Percentiles rank a stretch among this genome's conserved stretches.
Evolutionary conservation across 345 rosid genomes (phyloP).

Genomic region (Gossypium mustelinum): DNA sequence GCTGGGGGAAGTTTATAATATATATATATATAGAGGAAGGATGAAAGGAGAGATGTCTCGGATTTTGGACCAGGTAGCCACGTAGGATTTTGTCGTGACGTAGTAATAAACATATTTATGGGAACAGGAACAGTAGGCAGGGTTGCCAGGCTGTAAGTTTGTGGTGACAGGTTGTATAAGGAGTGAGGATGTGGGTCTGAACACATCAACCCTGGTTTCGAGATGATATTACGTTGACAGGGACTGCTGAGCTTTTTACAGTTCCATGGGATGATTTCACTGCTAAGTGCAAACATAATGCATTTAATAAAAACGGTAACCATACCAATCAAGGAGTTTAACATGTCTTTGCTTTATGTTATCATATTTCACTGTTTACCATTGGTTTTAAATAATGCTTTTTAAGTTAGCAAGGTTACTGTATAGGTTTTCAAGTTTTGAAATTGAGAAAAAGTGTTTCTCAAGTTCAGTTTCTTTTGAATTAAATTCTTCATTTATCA

Average conservation of each 20-base stretch:
- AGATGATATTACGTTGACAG: conserved; percentile 32
- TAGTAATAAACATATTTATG: not conserved
- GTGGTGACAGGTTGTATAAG: conserved; percentile 48
- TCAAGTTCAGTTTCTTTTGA: too few relatives aligned
- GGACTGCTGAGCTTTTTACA: conserved; percentile 11
- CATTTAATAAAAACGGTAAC: too few relatives aligned
- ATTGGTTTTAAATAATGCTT: too few relatives aligned
- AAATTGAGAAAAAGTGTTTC: too few relatives aligned
- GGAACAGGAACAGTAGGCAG: conserved; percentile 24
- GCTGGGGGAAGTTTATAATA: conserved; percentile 10
- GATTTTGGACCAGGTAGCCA: conserved; percentile 31
- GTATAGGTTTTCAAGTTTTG: too few relatives aligned
- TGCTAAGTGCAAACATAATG: not conserved
- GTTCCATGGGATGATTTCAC: not conserved
- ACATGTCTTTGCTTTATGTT: too few relatives aligned
- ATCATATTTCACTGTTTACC: too few relatives aligned
- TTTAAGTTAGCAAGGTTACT: too few relatives aligned
- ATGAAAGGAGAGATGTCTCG: conserved; percentile 1
- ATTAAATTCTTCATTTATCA: too few relatives aligned
- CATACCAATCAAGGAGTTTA: too few relatives aligned
- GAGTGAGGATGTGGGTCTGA: not conserved
- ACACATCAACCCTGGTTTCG: conserved; percentile 21
- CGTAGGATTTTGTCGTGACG: conserved; percentile 35
- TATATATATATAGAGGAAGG: not conserved
- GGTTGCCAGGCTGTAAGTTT: conserved; percentile 59